Evolutionary conservation across 345 rosid species (phyloP).

Genomic region (Euphorbia pulcherrima): DNA sequence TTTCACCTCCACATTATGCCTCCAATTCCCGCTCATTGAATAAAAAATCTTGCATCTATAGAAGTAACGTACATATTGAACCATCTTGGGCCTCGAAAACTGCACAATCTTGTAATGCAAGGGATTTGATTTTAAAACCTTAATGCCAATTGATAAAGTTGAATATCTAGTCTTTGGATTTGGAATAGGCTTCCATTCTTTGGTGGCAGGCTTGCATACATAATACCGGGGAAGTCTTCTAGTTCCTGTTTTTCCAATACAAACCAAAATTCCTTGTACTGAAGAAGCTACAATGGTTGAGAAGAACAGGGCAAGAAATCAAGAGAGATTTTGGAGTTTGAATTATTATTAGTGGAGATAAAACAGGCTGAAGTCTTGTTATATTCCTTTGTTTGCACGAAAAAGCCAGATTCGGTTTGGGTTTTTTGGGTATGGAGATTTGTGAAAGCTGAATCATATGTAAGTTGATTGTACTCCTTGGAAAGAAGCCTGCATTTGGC

Average conservation of each 20-base stretch:
- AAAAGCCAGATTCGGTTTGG: slow-evolving; percentile 4
- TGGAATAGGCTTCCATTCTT: slow-evolving; percentile 17
- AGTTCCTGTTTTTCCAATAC: background rate
- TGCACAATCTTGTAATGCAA: slow-evolving; percentile 19
- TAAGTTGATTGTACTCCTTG: background rate
- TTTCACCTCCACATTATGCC: background rate
- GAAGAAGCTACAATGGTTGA: background rate
- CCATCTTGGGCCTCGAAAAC: background rate
- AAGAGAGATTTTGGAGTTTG: background rate
- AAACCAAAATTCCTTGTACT: slow-evolving; percentile 12
- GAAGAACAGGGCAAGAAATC: background rate
- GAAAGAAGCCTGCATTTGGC: slow-evolving; percentile 11
- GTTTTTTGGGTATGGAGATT: slow-evolving; percentile 16
- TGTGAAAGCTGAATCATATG: slow-evolving; percentile 13
- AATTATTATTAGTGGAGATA: too few species aligned
- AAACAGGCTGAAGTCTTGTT: too few species aligned
- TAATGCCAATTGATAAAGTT: slow-evolving; percentile 1
- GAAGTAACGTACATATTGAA: background rate
- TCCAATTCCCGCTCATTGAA: slow-evolving; percentile 16
- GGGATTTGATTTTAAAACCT: slow-evolving; percentile 20
- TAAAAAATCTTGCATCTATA: slow-evolving; percentile 19
- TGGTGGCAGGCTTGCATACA: slow-evolving; percentile 30
- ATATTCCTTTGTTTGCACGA: background rate
- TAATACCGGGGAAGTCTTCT: slow-evolving; percentile 1
- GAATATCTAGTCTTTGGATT: slow-evolving; percentile 16